Evolutionary conservation across 2,329 filamentous ascomycete genomes (phyloP).

Genomic region (Chrysosphaeria jannelii): DNA sequence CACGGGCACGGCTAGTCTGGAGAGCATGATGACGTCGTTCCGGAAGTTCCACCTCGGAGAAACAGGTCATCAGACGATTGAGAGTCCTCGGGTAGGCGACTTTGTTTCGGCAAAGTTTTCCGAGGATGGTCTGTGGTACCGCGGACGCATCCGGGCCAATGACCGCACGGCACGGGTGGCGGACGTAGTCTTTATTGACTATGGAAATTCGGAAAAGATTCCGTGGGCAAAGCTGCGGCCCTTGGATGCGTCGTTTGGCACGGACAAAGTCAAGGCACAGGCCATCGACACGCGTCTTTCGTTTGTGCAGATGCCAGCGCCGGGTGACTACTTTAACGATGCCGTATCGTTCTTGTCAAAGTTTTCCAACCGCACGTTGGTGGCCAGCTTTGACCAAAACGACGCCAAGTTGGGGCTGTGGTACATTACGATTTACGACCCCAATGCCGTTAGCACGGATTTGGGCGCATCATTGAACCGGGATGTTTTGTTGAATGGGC

Average conservation of each 20-base stretch:
- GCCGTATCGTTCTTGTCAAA: conserved; percentile 47
- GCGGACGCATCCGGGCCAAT: conserved; percentile 68
- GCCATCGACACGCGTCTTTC: conserved; percentile 66
- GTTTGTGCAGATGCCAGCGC: conserved; percentile 56
- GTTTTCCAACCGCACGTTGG: conserved; percentile 44
- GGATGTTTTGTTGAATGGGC: conserved; percentile 53
- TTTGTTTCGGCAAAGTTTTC: conserved; percentile 77
- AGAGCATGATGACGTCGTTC: conserved; percentile 74
- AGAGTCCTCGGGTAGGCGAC: conserved; percentile 67
- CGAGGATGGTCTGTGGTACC: conserved; percentile 80
- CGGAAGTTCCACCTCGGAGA: conserved; percentile 68
- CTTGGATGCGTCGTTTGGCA: conserved; percentile 49
- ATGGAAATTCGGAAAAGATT: conserved; percentile 74
- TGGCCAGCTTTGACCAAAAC: conserved; percentile 71
- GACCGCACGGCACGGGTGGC: conserved; percentile 70
- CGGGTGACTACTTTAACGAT: conserved; percentile 57
- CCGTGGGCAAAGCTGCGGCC: conserved; percentile 61
- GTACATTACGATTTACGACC: conserved; percentile 71
- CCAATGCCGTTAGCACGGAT: conserved; percentile 26
- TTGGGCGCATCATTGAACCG: conserved; percentile 64
- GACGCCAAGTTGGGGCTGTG: conserved; percentile 50
- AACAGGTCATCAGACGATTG: conserved; percentile 44
- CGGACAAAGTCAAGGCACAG: conserved; percentile 60
- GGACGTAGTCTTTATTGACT: conserved; percentile 86
- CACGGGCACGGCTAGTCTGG: conserved; percentile 55